Base-by-base conservation (phyloP, 768 basidiomycete genomes). In the Tricholomella constricta region DNA sequence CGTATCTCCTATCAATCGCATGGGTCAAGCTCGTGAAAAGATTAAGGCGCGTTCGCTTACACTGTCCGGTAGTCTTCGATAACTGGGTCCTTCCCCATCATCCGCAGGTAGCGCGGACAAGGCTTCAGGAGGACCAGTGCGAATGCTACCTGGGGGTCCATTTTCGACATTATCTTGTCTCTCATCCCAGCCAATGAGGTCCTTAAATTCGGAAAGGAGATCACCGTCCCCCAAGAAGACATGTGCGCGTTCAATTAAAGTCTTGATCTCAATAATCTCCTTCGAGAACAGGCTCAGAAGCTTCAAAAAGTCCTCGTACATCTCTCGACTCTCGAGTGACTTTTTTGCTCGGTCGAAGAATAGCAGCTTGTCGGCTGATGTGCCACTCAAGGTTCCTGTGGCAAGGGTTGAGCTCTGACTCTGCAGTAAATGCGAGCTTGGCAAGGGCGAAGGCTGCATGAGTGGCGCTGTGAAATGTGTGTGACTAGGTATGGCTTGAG, bases 291-390 rank as follows among this genome's bases (percentile, higher is more conserved):
- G 78, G 65, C 85, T 89, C 46, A 98, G 79, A 23, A 98, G 77
- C 73, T 96, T 98, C 63, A 98, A 75, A 70, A 98, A 98, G 60
- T 98, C 96, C 62, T 97, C 94, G 62, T 91, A 93, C 32, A 84
- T 78, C 47, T 89, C 89, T 54, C 83, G 80, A 66, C 76, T 82
- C 65, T 91, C 91, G 7, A 93, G 70, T 0, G 84, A 75, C 59
- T 85, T 87, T 70, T 90, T 96, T 57, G 94, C 91, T 36, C 91
- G 85, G 65, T 98, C 97, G 65, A 98, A 98, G 78, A 98, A 98
- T 11, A 89, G 75, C 27, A 94, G 80, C 64, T 97, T 94, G 55
- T 92, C 89, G 10, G 82, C 78, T 1, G 82, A 68, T 6, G 74
- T 62, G 29, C 69, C 67, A 26, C 59, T 64, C 20, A 71, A 63